Evolutionary conservation across 805 yeast genomes (phyloP).

Genomic region (Candida hungchunana): DNA sequence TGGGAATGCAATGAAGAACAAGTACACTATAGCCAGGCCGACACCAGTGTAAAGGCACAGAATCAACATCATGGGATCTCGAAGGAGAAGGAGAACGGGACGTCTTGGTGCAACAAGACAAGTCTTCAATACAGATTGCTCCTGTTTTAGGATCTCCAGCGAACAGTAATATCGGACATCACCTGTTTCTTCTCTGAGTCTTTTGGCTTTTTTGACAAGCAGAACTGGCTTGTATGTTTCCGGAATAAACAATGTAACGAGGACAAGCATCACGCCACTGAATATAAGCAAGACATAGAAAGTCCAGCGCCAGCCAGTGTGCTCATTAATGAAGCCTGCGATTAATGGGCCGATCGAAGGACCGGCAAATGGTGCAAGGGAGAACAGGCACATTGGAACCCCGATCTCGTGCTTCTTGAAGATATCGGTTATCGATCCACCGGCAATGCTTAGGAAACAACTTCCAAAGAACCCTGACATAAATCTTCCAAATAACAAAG

Average conservation of each 20-base stretch:
- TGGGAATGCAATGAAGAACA: constrained; percentile 65
- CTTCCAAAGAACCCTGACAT: constrained; percentile 72
- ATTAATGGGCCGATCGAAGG: constrained; percentile 68
- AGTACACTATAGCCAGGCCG: constrained; percentile 54
- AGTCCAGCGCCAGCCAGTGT: constrained; percentile 63
- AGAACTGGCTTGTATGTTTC: constrained; percentile 64
- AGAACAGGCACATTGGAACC: constrained; percentile 61
- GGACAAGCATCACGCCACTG: constrained; percentile 49
- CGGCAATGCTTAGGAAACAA: constrained; percentile 70
- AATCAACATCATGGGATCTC: constrained; percentile 53
- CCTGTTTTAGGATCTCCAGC: constrained; percentile 35
- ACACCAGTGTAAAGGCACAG: constrained; percentile 55
- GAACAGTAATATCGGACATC: constrained; percentile 44
- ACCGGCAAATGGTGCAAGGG: constrained; percentile 63
- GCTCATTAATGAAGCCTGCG: constrained; percentile 49
- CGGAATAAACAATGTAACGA: constrained; percentile 42
- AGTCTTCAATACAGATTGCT: constrained; percentile 38
- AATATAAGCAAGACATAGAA: constrained; percentile 61
- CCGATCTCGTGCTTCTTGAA: constrained; percentile 60
- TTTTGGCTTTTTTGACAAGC: constrained; percentile 46
- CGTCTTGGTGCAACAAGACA: constrained; percentile 44
- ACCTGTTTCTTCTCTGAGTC: constrained; percentile 48
- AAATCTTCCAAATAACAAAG: constrained; percentile 60
- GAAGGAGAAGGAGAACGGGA: constrained; percentile 44
- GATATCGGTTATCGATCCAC: constrained; percentile 72